Evolutionary conservation across 2,329 filamentous ascomycete genomes (phyloP), one percentile per base, ranked within the genome.

Genomic region (Catunica adiposa): DNA sequence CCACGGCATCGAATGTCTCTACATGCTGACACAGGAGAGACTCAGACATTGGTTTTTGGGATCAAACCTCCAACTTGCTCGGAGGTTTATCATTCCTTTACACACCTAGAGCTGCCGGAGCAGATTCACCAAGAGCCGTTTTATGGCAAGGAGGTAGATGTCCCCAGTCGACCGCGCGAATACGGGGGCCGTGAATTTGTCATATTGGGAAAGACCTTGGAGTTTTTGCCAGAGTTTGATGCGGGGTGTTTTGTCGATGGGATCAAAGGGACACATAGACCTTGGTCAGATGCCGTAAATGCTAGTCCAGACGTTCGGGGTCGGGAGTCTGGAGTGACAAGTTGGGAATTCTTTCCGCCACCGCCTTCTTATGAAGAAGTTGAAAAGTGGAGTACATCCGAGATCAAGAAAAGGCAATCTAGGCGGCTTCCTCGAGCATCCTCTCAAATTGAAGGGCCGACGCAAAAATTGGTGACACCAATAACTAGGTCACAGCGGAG

Each of bases 121-220:
- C 76, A 85, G 14, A 76, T 96, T 51, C 94, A 95, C 60, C 86
- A 89, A 66, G 82, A 89, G 64, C 83, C 89, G 0, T 89, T 83
- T 63, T 97, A 95, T 65, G 86, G 89, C 62, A 75, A 86, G 26
- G 87, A 94, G 59, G 75, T 74, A 53, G 92, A 97, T 67, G 84
- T 96, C 0, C 89, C 89, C 11, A 76, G 83, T 40, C 78, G 83
- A 54, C 68, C 76, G 31, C 76, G 87, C 54, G 88, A 95, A 67
- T 97, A 95, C 68, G 90, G 86, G 5, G 90, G 90, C 2, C 81
- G 82, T 61, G 86, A 94, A 62, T 96, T 94, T 65, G 83, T 80
- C 57, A 70, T 96, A 5, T 77, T 81, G 62, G 84, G 89, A 58
- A 80, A 77, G 55, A 86, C 84, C 1, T 65, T 94, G 6, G 86